Conservation (phyloP, 352 stramenopile genomes). For the Phytopythium chamaehyphon region DNA sequence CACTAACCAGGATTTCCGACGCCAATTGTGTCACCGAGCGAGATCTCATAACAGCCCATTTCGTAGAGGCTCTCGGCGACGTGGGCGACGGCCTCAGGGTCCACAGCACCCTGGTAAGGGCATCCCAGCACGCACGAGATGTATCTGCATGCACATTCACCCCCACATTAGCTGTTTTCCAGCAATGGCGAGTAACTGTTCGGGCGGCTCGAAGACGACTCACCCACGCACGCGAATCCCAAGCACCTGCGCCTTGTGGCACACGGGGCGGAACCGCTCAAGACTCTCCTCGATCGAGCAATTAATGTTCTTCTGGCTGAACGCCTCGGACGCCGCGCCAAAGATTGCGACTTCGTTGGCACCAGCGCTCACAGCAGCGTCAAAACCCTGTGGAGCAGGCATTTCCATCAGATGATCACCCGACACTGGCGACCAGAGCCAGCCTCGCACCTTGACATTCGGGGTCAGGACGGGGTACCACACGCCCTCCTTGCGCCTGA, state of each 20-base stretch:
- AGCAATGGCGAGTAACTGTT: too few species aligned
- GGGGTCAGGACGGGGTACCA: conserved; percentile 91
- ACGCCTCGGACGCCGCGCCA: conserved; percentile 92
- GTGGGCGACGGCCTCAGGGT: conserved; percentile 75
- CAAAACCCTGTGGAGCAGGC: conserved; percentile 77
- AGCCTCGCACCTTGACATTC: conserved; percentile 82
- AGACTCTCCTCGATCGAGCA: conserved; percentile 95
- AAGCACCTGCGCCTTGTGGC: conserved; percentile 69
- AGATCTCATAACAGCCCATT: conserved; percentile 95
- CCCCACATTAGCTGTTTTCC: neutral
- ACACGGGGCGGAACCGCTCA: conserved; percentile 89
- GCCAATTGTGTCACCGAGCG: conserved; percentile 93
- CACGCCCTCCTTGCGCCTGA: conserved; percentile 72
- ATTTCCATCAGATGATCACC: too few species aligned
- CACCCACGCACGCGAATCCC: conserved; percentile 89
- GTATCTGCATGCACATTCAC: conserved; percentile 52
- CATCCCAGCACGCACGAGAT: conserved; percentile 97
- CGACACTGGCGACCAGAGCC: neutral
- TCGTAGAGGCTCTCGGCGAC: conserved; percentile 86
- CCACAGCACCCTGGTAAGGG: conserved; percentile 92
- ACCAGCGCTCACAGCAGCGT: conserved; percentile 77
- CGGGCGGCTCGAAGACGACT: conserved; percentile 4
- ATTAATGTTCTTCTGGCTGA: conserved; percentile 97
- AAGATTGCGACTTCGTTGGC: conserved; percentile 96
- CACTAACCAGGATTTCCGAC: conserved; percentile 80